Evolutionary conservation across 768 basidiomycete genomes (phyloP), one percentile per base, ranked within the genome.

Genomic region (Naganishia randhawae): DNA sequence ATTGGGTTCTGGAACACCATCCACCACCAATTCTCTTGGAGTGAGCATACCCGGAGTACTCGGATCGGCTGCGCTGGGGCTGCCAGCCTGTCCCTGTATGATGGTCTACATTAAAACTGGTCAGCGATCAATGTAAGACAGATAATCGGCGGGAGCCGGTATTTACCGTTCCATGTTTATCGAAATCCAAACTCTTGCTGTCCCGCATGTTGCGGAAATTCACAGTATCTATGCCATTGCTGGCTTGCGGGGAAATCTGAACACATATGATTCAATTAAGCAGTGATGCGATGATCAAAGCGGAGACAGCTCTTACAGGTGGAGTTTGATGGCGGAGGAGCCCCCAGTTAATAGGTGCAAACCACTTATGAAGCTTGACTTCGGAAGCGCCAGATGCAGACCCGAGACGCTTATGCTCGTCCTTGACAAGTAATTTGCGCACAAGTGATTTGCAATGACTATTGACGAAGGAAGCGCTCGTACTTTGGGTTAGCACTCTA

Each of bases 351-450:
- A 95, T 87, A 75, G 92, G 92, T 32, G 83, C 82, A 83, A 99
- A 99, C 96, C 96, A 99, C 79, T 91, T 93, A 85, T 98, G 96
- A 67, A 90, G 88, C 83, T 98, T 99, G 74, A 99, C 93, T 81
- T 99, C 96, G 77, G 92, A 95, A 66, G 96, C 96, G 31, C 96
- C 96, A 73, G 88, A 92, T 81, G 85, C 88, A 80, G 91, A 92
- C 51, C 96, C 96, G 41, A 98, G 80, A 70, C 96, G 85, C 66
- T 86, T 88, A 76, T 85, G 83, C 80, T 99, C 96, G 73, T 89
- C 87, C 83, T 99, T 99, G 84, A 91, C 90, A 74, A 99, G 82
- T 64, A 98, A 79, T 72, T 92, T 90, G 37, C 83, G 84, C 71
- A 99, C 85, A 78, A 90, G 86, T 71, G 94, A 91, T 80, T 93